phyloP scores from a whole-genome alignment of 331 rosid genomes.

The Saraca asoca region DNA sequence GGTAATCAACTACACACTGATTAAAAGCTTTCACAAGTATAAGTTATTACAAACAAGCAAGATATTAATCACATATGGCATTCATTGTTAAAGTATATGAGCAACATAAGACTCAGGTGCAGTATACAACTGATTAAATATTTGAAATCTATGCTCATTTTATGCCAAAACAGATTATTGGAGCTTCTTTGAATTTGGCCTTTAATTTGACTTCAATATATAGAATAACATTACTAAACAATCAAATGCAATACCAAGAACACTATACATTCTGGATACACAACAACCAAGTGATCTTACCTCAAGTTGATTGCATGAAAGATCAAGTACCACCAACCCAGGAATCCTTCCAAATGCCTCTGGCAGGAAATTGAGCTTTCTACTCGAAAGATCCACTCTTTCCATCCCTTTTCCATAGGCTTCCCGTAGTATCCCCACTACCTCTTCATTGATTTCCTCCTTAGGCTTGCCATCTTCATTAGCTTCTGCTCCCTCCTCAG shows the following conservation, averaged over 20 bases:
- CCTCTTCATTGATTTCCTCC: slow-evolving; percentile 62
- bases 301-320: slow-evolving; percentile 71
- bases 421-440: slow-evolving; percentile 62
- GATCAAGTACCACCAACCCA: slow-evolving; percentile 56
- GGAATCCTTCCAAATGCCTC: slow-evolving; percentile 68
- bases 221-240: neutral
- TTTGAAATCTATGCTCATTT: neutral
- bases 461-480: slow-evolving; percentile 2
- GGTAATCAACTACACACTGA: neutral
- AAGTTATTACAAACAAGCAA: neutral
- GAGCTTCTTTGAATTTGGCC: neutral
- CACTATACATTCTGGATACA: neutral
- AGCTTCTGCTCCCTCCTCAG: slow-evolving; percentile 22
- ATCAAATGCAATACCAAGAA: neutral
- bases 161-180: neutral
- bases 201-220: neutral
- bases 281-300: slow-evolving; percentile 31
- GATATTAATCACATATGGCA: neutral
- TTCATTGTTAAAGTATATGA: neutral
- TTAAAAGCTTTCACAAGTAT: neutral
- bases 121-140: neutral
- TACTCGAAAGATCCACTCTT: slow-evolving; percentile 56
- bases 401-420: slow-evolving; percentile 59
- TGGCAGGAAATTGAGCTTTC: slow-evolving; percentile 55
- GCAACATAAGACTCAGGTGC: neutral